Conservation (phyloP, 2,329 filamentous ascomycete genomes). For the Exophiala bonariae region DNA sequence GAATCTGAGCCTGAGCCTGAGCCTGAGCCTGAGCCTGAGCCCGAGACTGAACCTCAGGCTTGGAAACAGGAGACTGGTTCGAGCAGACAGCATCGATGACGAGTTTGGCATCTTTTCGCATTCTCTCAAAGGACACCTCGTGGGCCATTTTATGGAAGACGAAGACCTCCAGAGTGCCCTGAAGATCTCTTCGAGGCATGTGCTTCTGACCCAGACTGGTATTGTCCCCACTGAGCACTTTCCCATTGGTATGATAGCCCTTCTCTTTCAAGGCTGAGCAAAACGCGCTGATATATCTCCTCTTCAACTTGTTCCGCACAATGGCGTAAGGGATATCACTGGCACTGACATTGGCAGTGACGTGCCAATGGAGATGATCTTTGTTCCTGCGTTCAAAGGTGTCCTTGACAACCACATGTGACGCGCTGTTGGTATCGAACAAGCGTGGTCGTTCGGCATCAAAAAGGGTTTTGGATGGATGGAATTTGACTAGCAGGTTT, state of each 20-base stretch:
- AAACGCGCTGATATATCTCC: slow-evolving; percentile 48
- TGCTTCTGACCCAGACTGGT: not conserved
- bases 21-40: too few relatives aligned
- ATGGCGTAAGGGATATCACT: slow-evolving; percentile 38
- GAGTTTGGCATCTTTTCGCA: too few relatives aligned
- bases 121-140: too few relatives aligned
- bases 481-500: not conserved
- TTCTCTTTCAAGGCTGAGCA: slow-evolving; percentile 43
- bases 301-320: slow-evolving; percentile 47
- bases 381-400: slow-evolving; percentile 39
- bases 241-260: slow-evolving; percentile 38
- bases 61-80: too few relatives aligned
- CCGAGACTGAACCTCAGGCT: too few relatives aligned
- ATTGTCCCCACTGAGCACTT: slow-evolving; percentile 17
- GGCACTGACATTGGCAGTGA: slow-evolving; percentile 34
- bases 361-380: slow-evolving; percentile 50
- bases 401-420: slow-evolving; percentile 37
- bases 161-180: slow-evolving; percentile 38
- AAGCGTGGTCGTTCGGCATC: slow-evolving; percentile 10
- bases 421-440: slow-evolving; percentile 13
- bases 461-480: not conserved
- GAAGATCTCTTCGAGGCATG: slow-evolving; percentile 23
- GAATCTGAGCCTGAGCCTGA: too few relatives aligned
- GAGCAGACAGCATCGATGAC: too few relatives aligned
- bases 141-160: slow-evolving; percentile 3